Base-by-base conservation (phyloP, 176 grass and related monocot species). In the Triticum monococcum region DNA sequence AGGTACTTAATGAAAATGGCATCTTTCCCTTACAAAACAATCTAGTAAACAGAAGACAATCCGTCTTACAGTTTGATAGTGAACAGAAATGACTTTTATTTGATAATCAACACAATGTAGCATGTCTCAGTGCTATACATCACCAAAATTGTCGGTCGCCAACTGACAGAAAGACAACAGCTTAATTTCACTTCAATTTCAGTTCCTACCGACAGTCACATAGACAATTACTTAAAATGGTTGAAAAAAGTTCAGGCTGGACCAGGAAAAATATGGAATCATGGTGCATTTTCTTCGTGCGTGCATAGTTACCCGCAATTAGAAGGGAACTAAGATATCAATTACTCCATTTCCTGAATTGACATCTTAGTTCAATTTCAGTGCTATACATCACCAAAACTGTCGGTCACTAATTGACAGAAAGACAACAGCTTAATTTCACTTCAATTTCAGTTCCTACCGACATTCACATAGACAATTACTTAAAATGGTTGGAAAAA, bases 31-130 rank as follows among this genome's bases (percentile, higher is more conserved):
- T 62, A 62, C 59, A 62, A 62, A 62, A 24, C 59, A 62, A 60
- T 78, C 10, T 17, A 8, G 12, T 32, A 37, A 36, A 38, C 67
- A 70, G 75, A 13, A 45, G 33, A 43, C n/a, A 43, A 22, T 2
- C 54, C 7, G 1, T 31, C 24, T 63, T 8, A 43, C 38, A 80
- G n/a, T 57, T 82, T 68, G 59, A 40, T 77, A 31, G 20, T 59
- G 68, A 31, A 28, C 32, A 18, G 23, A 23, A 85, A 37, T 0
- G 9, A 62, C 2, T 75, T 5, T 5, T 35, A 67, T 23, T 48
- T 5, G 70, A 43, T 37, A 69, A 76, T 70, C 23, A 62, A 61
- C 78, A 86, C 18, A 81, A 46, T 77, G 83, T 35, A 81, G 46
- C 45, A 45, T 85, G 61, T 66, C 11, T 22, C 38, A n/a, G 26